phyloP scores from a whole-genome alignment of 441 rosid genomes.

The Melastoma candidum region DNA sequence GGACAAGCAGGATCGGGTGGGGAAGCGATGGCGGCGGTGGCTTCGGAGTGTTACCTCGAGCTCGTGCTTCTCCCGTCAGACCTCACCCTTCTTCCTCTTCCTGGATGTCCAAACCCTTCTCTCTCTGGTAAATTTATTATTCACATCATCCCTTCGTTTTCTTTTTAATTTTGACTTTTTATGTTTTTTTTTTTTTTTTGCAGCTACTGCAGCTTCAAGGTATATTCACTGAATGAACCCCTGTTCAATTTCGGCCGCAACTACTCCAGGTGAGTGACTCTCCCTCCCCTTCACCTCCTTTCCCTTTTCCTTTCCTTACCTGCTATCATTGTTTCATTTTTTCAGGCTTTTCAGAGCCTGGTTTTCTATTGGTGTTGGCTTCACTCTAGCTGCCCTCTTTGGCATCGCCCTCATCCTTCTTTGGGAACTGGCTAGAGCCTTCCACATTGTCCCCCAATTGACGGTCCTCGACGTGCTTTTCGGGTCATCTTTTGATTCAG shows the following conservation, averaged over 20 bases:
- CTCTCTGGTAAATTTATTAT: slow-evolving; percentile 8
- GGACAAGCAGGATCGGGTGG: no score
- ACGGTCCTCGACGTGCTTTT: slow-evolving; percentile 22
- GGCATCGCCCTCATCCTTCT: slow-evolving; percentile 28
- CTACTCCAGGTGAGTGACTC: slow-evolving; percentile 22
- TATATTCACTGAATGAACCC: slow-evolving; percentile 38
- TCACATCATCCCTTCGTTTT: no score
- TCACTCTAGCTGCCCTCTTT: slow-evolving; percentile 44
- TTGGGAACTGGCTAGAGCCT: slow-evolving; percentile 18
- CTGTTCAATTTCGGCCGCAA: slow-evolving; percentile 56
- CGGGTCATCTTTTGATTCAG: slow-evolving; percentile 29
- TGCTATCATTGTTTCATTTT: no score
- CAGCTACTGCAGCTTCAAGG: slow-evolving; percentile 64
- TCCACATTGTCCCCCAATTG: slow-evolving; percentile 8
- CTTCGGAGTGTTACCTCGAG: no score
- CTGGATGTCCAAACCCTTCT: not conserved
- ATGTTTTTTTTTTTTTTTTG: no score
- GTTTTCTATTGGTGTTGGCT: slow-evolving; percentile 86
- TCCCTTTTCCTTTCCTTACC: not conserved
- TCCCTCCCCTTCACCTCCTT: not conserved
- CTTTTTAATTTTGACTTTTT: no score
- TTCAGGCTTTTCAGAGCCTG: slow-evolving; percentile 31
- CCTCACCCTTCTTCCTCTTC: no score
- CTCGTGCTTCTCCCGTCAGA: no score
- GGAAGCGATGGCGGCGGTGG: no score